These are phyloP conservation scores for Chaetomiaceae sp. DNA, from an alignment of 2,329 filamentous ascomycete genomes.

Conservation along the genomic window DNA sequence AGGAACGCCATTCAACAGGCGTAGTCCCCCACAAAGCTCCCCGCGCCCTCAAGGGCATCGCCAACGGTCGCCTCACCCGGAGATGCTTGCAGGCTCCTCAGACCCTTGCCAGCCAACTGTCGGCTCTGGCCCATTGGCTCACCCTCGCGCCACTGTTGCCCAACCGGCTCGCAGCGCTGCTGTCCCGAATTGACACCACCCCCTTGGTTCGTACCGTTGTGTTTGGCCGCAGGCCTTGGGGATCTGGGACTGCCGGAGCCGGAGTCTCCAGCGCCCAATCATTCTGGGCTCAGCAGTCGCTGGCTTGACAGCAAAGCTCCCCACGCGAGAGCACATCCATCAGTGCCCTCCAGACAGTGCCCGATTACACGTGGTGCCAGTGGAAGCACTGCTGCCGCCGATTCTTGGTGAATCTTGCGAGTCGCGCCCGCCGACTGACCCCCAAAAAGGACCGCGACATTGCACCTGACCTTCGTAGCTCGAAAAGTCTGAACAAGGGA, in stretches of 20 bases:
- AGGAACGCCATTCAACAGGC: background rate
- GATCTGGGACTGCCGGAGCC: slow-evolving; percentile 12
- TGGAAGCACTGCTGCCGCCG: slow-evolving; percentile 14
- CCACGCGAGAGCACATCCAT: slow-evolving; percentile 9
- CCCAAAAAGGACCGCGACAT: slow-evolving; percentile 5
- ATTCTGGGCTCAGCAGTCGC: slow-evolving; percentile 9
- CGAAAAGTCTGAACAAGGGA: no score
- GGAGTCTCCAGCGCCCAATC: slow-evolving; percentile 19
- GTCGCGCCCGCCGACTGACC: background rate
- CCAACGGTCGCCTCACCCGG: background rate
- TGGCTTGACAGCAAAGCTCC: slow-evolving; percentile 11
- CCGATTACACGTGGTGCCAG: slow-evolving; percentile 29
- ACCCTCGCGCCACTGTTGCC: slow-evolving; percentile 10
- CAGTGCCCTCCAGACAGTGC: slow-evolving; percentile 10
- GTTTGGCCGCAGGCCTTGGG: slow-evolving; percentile 8
- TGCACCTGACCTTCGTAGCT: background rate
- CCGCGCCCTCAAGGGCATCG: background rate
- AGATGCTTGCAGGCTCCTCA: no score
- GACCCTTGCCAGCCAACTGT: background rate
- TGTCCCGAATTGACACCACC: no score
- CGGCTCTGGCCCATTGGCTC: slow-evolving; percentile 5
- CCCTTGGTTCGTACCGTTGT: no score
- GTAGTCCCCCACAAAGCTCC: background rate
- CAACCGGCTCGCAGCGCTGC: slow-evolving; percentile 8
- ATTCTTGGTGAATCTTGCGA: slow-evolving; percentile 10